These are phyloP conservation scores for Nicotiana obtusifolia DNA, from an alignment of 257 asterid species.

Conservation along the genomic window DNA sequence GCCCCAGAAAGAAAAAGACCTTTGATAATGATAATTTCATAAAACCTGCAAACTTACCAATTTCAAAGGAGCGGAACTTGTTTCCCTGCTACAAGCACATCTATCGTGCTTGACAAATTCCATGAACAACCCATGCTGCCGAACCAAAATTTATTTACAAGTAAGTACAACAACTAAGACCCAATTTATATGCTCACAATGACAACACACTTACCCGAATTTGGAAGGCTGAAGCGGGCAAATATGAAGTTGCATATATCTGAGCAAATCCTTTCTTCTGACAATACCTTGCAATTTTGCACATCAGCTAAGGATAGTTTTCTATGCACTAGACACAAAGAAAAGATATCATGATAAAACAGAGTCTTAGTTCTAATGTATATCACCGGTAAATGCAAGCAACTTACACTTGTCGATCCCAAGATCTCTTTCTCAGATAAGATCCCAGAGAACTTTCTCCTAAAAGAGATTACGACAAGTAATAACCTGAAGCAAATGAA, in stretches of 20 bases:
- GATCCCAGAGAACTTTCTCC: slow-evolving; percentile 60
- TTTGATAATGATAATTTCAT: slow-evolving; percentile 7
- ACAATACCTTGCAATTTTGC: slow-evolving; percentile 50
- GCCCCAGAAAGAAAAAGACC: not conserved
- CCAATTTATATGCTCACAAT: not conserved
- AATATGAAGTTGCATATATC: slow-evolving; percentile 43
- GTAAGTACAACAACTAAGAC: slow-evolving; percentile 3
- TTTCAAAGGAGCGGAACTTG: slow-evolving; percentile 42
- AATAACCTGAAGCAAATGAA: slow-evolving; percentile 59
- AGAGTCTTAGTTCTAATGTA: not conserved
- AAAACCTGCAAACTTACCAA: slow-evolving; percentile 46
- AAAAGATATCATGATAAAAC: not conserved
- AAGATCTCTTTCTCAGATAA: slow-evolving; percentile 61
- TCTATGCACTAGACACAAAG: slow-evolving; percentile 3
- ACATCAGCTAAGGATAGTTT: slow-evolving; percentile 37
- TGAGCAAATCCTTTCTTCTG: slow-evolving; percentile 90
- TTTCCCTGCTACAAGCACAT: slow-evolving; percentile 36
- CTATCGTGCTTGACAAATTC: slow-evolving; percentile 73
- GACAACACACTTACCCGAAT: slow-evolving; percentile 42
- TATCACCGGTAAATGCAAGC: slow-evolving; percentile 4
- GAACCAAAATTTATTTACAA: slow-evolving; percentile 13
- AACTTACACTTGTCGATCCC: slow-evolving; percentile 75
- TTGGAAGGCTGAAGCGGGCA: slow-evolving; percentile 48
- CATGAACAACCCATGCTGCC: slow-evolving; percentile 60
- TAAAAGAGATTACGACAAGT: slow-evolving; percentile 53